These are phyloP conservation scores for Pugionium dolabratum DNA, from an alignment of 345 rosid species.

Conservation along the genomic window DNA sequence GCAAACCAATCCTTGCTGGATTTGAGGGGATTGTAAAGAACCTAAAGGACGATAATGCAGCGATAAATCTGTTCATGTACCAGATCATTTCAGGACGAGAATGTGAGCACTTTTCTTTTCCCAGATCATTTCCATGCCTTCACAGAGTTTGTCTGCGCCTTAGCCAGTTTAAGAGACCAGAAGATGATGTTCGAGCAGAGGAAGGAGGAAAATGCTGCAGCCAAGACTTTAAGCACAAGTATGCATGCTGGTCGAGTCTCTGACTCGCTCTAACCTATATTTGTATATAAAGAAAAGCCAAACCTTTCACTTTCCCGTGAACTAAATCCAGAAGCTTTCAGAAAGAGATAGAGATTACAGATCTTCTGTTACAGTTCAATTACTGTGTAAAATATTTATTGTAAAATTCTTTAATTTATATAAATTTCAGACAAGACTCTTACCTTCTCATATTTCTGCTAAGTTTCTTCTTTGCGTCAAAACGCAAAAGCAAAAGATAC, in stretches of 20 bases:
- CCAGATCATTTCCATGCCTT: constrained; percentile 75
- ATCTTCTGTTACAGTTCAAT: not conserved
- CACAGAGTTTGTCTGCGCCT: constrained; percentile 57
- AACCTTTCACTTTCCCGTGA: not conserved
- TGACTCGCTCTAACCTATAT: not conserved
- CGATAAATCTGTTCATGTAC: constrained; percentile 51
- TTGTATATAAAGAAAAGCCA: constrained; percentile 5
- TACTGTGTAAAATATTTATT: not conserved
- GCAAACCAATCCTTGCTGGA: constrained; percentile 40
- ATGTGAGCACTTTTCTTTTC: constrained; percentile 86
- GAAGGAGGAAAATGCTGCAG: constrained; percentile 34
- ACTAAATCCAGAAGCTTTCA: not conserved
- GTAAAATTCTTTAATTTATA: not conserved
- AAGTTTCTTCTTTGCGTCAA: constrained; percentile 2
- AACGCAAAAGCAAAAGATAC: constrained; percentile 4
- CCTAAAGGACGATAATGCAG: constrained; percentile 37
- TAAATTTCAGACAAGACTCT: constrained; percentile 4
- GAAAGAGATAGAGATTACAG: not conserved
- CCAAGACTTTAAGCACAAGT: not conserved
- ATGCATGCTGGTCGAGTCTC: constrained; percentile 1
- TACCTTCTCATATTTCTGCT: not conserved
- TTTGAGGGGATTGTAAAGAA: constrained; percentile 60
- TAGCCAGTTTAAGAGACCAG: constrained; percentile 45
- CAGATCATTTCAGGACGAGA: constrained; percentile 42
- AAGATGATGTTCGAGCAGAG: constrained; percentile 51